Evolutionary conservation across 2,329 filamentous ascomycete species (phyloP).

Genomic region (Colletotrichum incanum): DNA sequence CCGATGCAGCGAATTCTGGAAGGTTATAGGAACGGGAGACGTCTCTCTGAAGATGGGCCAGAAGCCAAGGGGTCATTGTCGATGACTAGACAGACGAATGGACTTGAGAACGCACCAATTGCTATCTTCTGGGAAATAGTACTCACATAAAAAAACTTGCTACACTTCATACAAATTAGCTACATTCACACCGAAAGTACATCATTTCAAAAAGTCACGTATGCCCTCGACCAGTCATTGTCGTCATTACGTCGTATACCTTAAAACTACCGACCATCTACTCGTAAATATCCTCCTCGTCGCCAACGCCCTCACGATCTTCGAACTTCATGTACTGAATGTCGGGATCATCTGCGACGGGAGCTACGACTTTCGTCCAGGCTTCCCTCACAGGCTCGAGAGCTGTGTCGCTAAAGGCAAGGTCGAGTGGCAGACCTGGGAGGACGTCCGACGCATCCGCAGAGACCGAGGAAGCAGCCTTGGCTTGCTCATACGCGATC

Average conservation of each 20-base stretch:
- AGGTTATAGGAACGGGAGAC: not conserved
- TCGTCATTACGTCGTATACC: slow-evolving; percentile 45
- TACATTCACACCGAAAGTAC: slow-evolving; percentile 19
- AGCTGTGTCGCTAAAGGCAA: slow-evolving; percentile 81
- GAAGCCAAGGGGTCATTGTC: not conserved
- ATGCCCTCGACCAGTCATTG: slow-evolving; percentile 26
- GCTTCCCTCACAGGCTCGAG: slow-evolving; percentile 77
- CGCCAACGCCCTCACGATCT: slow-evolving; percentile 76
- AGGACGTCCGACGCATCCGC: slow-evolving; percentile 67
- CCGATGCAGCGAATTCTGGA: not conserved
- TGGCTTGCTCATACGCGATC: slow-evolving; percentile 70
- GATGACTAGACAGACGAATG: not conserved
- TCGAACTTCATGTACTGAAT: slow-evolving; percentile 82
- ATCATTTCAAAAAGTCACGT: slow-evolving; percentile 1
- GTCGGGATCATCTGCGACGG: slow-evolving; percentile 59
- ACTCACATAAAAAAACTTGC: slow-evolving; percentile 22
- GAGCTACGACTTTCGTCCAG: slow-evolving; percentile 77
- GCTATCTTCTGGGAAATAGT: slow-evolving; percentile 16
- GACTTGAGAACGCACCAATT: slow-evolving; percentile 18
- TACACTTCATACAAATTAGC: slow-evolving; percentile 37
- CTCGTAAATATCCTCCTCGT: slow-evolving; percentile 69
- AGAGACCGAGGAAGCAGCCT: slow-evolving; percentile 48
- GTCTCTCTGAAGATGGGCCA: not conserved
- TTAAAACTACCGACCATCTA: slow-evolving; percentile 45
- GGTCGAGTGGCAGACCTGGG: slow-evolving; percentile 71